These are phyloP conservation scores for Verticillium alfalfae DNA, from an alignment of 2,329 filamentous ascomycete genomes.

Conservation along the genomic window DNA sequence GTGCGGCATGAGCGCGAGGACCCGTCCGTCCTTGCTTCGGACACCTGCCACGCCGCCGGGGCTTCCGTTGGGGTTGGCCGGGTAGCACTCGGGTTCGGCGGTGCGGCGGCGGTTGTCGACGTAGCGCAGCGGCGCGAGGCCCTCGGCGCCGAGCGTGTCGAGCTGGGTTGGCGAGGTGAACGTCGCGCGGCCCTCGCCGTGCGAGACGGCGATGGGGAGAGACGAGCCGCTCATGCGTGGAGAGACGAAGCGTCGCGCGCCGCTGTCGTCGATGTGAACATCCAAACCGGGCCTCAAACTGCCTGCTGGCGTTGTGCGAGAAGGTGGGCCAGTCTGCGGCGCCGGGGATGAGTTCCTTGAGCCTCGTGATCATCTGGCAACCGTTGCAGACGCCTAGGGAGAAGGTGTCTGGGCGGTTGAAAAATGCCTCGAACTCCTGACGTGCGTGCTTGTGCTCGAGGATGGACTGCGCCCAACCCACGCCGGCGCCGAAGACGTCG, in stretches of 20 bases:
- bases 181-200: conserved; percentile 81
- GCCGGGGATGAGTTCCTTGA: conserved; percentile 80
- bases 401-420: conserved; percentile 84
- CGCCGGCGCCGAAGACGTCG: conserved; percentile 79
- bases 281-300: conserved; percentile 87
- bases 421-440: conserved; percentile 77
- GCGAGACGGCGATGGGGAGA: conserved; percentile 81
- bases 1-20: conserved; percentile 89
- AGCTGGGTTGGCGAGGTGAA: conserved; percentile 53
- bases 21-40: conserved; percentile 69
- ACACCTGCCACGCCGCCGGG: conserved; percentile 78
- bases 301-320: conserved; percentile 75
- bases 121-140: conserved; percentile 74
- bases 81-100: conserved; percentile 73
- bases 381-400: conserved; percentile 94
- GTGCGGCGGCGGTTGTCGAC: conserved; percentile 68
- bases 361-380: conserved; percentile 84
- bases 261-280: conserved; percentile 65
- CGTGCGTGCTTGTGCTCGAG: conserved; percentile 74
- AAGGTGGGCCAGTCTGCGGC: conserved; percentile 80
- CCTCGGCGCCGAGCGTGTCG: conserved; percentile 53
- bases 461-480: conserved; percentile 93
- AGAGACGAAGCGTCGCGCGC: conserved; percentile 64
- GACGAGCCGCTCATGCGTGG: conserved; percentile 75
- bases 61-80: conserved; percentile 83